These are phyloP conservation scores for Ilyonectria mors-panacis DNA, from an alignment of 2,329 filamentous ascomycete genomes.

Conservation along the genomic window DNA sequence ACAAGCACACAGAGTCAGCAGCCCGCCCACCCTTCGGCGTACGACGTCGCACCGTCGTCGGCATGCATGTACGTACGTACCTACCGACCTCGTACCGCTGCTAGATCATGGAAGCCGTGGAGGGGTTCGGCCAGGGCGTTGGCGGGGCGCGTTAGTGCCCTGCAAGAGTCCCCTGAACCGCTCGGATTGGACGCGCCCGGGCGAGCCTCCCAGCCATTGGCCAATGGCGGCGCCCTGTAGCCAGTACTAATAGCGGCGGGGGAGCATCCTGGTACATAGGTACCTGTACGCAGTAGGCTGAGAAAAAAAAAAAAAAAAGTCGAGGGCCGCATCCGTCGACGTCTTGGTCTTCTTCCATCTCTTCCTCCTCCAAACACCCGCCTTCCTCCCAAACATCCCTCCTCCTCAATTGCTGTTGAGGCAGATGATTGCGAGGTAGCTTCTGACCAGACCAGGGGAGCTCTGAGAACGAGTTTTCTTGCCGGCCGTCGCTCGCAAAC, in stretches of 20 bases:
- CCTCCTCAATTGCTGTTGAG: constrained; percentile 46
- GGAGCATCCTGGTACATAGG: constrained; percentile 31
- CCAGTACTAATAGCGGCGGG: constrained; percentile 34
- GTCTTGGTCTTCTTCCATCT: constrained; percentile 37
- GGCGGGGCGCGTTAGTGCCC: constrained; percentile 46
- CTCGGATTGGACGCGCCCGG: constrained; percentile 38
- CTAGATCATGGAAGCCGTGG: constrained; percentile 39
- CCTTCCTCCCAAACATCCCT: constrained; percentile 35
- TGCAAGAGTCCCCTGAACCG: constrained; percentile 39
- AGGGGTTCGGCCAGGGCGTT: constrained; percentile 44
- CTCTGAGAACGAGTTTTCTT: constrained; percentile 58
- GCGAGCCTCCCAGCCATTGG: constrained; percentile 40
- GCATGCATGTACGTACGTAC: background rate
- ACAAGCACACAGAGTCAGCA: constrained; percentile 21
- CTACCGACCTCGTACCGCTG: constrained; percentile 20
- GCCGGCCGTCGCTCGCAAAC: constrained; percentile 53
- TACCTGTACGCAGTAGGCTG: constrained; percentile 30
- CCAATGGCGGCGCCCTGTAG: constrained; percentile 38
- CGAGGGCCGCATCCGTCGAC: constrained; percentile 41
- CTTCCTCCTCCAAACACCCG: constrained; percentile 42
- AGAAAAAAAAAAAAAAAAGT: constrained; percentile 51
- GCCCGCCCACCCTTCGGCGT: constrained; percentile 6
- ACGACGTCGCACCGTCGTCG: background rate
- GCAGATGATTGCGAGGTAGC: constrained; percentile 58
- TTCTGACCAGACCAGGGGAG: constrained; percentile 54